Evolutionary conservation across 257 asterid species (phyloP).

Genomic region (Rauvolfia tetraphylla): DNA sequence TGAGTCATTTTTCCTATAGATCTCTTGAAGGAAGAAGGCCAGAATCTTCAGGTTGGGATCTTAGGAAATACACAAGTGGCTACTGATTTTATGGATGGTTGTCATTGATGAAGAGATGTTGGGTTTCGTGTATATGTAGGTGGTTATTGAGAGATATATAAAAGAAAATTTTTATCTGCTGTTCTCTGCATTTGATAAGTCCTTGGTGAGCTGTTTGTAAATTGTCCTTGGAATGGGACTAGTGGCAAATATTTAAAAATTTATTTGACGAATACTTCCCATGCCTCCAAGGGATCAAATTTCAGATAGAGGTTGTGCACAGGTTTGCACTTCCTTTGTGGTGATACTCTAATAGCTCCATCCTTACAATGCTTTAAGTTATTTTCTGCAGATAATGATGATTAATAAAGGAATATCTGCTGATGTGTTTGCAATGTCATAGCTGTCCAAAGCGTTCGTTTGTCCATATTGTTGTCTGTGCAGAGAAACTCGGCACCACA

Average conservation of each 20-base stretch:
- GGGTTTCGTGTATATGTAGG: slow-evolving; percentile 3
- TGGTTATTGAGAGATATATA: neutral
- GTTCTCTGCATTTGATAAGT: neutral
- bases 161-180: neutral
- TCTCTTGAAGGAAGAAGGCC: neutral
- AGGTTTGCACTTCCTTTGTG: neutral
- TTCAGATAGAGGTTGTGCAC: neutral
- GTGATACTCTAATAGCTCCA: neutral
- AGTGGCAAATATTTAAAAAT: neutral
- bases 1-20: neutral
- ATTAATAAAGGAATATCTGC: neutral
- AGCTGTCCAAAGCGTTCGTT: neutral
- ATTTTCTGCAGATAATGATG: neutral
- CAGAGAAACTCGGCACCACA: slow-evolving; percentile 77
- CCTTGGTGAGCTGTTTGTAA: neutral
- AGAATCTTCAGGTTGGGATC: slow-evolving; percentile 6
- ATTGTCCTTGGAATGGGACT: neutral
- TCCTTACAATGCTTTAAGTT: neutral
- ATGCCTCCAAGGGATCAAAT: neutral
- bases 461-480: slow-evolving; percentile 1
- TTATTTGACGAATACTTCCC: neutral
- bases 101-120: neutral
- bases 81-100: neutral
- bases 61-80: neutral
- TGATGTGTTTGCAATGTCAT: neutral